These are phyloP conservation scores for Clonostachys chloroleuca DNA, from an alignment of 2,329 filamentous ascomycete genomes.

Conservation along the genomic window DNA sequence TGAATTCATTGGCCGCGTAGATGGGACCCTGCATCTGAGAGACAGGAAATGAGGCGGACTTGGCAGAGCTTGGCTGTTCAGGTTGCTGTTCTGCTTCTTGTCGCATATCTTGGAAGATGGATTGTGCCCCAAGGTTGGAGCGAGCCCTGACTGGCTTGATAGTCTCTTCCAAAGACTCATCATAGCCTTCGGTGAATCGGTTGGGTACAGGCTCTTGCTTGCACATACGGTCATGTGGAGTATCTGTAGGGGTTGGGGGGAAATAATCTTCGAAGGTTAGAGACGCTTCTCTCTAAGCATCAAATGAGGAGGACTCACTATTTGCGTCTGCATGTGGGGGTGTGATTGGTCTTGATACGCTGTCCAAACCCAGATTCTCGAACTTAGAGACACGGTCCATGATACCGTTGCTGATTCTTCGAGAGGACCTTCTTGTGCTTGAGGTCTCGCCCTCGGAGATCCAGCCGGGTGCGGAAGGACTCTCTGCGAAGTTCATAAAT, in stretches of 20 bases:
- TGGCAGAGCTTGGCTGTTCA: slow-evolving; percentile 50
- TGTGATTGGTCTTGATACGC: slow-evolving; percentile 50
- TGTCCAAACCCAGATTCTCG: slow-evolving; percentile 44
- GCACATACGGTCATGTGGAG: slow-evolving; percentile 44
- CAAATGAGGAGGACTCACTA: slow-evolving; percentile 38
- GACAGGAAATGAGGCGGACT: slow-evolving; percentile 21
- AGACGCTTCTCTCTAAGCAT: no score
- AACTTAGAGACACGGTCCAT: slow-evolving; percentile 56
- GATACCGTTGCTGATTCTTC: slow-evolving; percentile 56
- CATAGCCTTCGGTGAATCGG: slow-evolving; percentile 57
- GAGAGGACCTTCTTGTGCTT: slow-evolving; percentile 18
- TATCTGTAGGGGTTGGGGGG: slow-evolving; percentile 64
- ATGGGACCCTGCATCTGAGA: no score
- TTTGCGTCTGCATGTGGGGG: slow-evolving; percentile 55
- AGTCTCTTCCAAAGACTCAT: slow-evolving; percentile 64
- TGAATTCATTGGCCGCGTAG: no score
- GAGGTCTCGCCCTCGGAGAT: slow-evolving; percentile 42
- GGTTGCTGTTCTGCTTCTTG: slow-evolving; percentile 47
- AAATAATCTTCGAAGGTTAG: slow-evolving; percentile 45
- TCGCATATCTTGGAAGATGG: slow-evolving; percentile 55
- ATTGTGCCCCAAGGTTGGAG: slow-evolving; percentile 32
- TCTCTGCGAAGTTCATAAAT: slow-evolving; percentile 23
- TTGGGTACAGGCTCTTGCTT: slow-evolving; percentile 35
- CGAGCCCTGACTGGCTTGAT: slow-evolving; percentile 49
- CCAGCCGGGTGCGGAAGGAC: slow-evolving; percentile 41